phyloP scores from a whole-genome alignment of 352 stramenopile genomes.

The Pythium brachiatum region DNA sequence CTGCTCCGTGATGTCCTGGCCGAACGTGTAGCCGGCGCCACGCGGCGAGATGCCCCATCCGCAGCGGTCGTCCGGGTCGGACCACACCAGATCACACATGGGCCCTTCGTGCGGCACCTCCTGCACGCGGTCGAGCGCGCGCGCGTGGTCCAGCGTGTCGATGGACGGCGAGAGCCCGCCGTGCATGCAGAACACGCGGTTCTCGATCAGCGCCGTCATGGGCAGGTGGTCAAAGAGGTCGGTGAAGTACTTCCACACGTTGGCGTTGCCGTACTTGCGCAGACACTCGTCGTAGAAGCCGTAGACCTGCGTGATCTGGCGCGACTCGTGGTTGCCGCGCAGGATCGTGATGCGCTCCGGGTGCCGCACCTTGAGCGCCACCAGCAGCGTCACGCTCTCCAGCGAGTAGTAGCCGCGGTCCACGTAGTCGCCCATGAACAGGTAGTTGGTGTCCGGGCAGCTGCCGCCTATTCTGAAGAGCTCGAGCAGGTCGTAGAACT shows the following conservation, averaged over 20 bases:
- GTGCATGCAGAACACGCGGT: constrained; percentile 90
- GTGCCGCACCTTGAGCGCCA: constrained; percentile 85
- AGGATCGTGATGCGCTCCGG: constrained; percentile 84
- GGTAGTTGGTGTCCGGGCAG: constrained; percentile 88
- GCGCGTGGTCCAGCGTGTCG: constrained; percentile 85
- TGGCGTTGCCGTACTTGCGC: constrained; percentile 78
- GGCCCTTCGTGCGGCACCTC: constrained; percentile 86
- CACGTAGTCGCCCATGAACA: constrained; percentile 91
- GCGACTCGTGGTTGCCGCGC: constrained; percentile 62
- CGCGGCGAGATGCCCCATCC: constrained; percentile 87
- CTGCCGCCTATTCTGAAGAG: constrained; percentile 87
- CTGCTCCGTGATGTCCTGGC: constrained; percentile 86
- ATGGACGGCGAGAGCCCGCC: constrained; percentile 86
- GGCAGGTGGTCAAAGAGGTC: constrained; percentile 87
- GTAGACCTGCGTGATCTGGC: constrained; percentile 61
- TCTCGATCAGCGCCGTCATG: constrained; percentile 88
- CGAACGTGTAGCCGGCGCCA: constrained; percentile 86
- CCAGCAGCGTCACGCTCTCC: constrained; percentile 78
- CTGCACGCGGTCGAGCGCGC: constrained; percentile 80
- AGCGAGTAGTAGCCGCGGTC: constrained; percentile 89
- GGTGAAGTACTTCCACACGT: constrained; percentile 91
- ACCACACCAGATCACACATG: constrained; percentile 90
- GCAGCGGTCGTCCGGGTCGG: constrained; percentile 83
- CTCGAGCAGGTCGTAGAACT: constrained; percentile 89
- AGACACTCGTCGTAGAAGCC: constrained; percentile 76